Evolutionary conservation across 208 protist species (phyloP).

Genomic region (Trypanosoma scelopori): DNA sequence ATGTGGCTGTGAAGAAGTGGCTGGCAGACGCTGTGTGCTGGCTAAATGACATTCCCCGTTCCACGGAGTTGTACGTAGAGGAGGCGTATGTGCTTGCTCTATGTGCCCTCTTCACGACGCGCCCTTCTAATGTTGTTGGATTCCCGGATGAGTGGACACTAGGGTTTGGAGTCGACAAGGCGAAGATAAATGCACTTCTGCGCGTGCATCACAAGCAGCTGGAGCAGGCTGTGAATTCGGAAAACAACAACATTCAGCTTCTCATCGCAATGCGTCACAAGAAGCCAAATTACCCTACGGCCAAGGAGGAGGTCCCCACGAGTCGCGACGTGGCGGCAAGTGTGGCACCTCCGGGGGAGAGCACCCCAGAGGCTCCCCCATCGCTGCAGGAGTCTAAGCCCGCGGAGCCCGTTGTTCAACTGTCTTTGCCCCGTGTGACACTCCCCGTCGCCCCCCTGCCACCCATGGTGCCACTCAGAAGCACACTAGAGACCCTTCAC

Average conservation of each 20-base stretch:
- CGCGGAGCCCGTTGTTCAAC: background rate
- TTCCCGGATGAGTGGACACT: slow-evolving; percentile 53
- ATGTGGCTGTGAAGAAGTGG: slow-evolving; percentile 46
- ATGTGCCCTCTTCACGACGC: slow-evolving; percentile 50
- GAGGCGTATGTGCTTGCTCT: slow-evolving; percentile 52
- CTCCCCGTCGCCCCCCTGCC: background rate
- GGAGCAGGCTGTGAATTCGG: slow-evolving; percentile 6
- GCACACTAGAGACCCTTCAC: background rate
- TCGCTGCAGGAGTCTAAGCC: background rate
- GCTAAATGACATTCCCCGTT: slow-evolving; percentile 78
- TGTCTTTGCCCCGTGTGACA: background rate
- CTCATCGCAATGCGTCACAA: background rate
- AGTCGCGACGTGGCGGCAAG: background rate
- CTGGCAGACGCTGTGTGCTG: slow-evolving; percentile 49
- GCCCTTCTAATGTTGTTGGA: slow-evolving; percentile 29
- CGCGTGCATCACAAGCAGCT: slow-evolving; percentile 14
- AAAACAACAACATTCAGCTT: slow-evolving; percentile 13
- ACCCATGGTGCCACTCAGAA: background rate
- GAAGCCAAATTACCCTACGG: slow-evolving; percentile 9
- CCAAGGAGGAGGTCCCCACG: background rate
- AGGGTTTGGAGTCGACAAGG: slow-evolving; percentile 45
- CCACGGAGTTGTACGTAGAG: slow-evolving; percentile 27
- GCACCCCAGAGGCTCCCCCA: background rate
- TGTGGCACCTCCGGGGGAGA: background rate
- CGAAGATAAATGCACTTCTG: slow-evolving; percentile 10